Evolutionary conservation across 805 yeast species (phyloP).

Genomic region (Debaryomyces tyrocola): DNA sequence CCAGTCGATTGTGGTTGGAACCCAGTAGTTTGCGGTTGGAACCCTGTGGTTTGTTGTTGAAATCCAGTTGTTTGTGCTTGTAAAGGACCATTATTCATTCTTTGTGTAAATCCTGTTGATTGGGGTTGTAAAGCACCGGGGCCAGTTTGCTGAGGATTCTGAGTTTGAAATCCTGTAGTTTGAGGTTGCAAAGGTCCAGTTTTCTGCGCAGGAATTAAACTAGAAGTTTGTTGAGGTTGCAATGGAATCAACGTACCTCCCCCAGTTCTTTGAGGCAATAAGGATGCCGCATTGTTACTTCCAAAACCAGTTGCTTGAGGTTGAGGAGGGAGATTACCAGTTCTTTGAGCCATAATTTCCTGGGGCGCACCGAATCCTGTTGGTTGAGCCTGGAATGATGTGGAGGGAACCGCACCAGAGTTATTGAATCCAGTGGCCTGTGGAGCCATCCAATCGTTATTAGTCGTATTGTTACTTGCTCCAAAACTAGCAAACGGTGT

Average conservation of each 20-base stretch:
- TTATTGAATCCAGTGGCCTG: constrained; percentile 31
- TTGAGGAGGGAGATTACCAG: constrained; percentile 25
- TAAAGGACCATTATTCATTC: constrained; percentile 12
- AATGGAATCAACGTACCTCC: constrained; percentile 46
- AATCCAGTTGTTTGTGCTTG: constrained; percentile 6
- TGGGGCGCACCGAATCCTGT: constrained; percentile 23
- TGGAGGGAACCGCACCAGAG: constrained; percentile 14
- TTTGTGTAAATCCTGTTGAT: constrained; percentile 17
- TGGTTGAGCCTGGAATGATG: constrained; percentile 40
- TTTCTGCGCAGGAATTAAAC: constrained; percentile 50
- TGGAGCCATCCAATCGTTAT: constrained; percentile 29
- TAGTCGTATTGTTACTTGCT: constrained; percentile 12
- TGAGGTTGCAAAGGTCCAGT: constrained; percentile 39
- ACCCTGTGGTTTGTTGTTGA: constrained; percentile 20
- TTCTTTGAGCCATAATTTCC: constrained; percentile 6
- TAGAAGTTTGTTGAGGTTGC: constrained; percentile 70
- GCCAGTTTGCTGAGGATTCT: constrained; percentile 17
- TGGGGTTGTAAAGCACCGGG: constrained; percentile 18
- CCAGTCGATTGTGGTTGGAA: constrained; percentile 43
- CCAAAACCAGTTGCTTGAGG: constrained; percentile 10
- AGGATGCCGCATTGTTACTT: constrained; percentile 13
- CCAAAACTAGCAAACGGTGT: constrained; percentile 42
- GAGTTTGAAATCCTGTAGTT: constrained; percentile 26
- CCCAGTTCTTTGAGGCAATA: constrained; percentile 44
- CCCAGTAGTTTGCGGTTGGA: constrained; percentile 12